phyloP scores from a whole-genome alignment of 2,329 filamentous ascomycete species.

The Macrophomina tecta region DNA sequence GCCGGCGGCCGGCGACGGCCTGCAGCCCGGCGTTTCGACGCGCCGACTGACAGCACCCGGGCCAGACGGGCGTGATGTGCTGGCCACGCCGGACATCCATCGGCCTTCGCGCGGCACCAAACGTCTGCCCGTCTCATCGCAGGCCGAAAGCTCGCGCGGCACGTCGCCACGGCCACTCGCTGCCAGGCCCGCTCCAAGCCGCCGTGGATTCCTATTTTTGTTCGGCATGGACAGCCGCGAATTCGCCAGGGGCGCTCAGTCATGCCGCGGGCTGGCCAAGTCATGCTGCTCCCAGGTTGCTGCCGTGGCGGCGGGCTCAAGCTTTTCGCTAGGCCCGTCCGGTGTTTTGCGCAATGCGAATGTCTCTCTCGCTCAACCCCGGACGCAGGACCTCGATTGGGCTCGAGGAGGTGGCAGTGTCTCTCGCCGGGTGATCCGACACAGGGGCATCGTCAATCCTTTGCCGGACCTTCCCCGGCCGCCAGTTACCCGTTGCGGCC shows the following conservation, averaged over 20 bases:
- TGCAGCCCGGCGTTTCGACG: constrained; percentile 12
- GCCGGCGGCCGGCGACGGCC: neutral
- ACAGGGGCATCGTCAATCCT: constrained; percentile 15
- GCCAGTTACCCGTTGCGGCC: neutral
- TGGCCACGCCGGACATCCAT: constrained; percentile 7
- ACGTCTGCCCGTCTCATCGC: neutral
- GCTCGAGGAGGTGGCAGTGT: constrained; percentile 26
- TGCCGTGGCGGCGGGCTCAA: constrained; percentile 12
- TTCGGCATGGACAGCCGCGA: neutral
- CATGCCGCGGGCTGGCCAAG: neutral
- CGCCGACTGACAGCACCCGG: neutral
- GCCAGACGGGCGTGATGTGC: constrained; percentile 21
- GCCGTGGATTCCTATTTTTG: constrained; percentile 15
- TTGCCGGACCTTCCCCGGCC: constrained; percentile 9
- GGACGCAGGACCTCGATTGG: constrained; percentile 4
- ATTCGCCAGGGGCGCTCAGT: neutral
- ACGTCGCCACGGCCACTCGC: constrained; percentile 1
- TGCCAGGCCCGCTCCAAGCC: constrained; percentile 2
- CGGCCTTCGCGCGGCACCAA: neutral
- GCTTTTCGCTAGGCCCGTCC: constrained; percentile 20
- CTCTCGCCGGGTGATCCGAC: constrained; percentile 26
- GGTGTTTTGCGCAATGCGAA: constrained; percentile 19
- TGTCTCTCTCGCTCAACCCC: constrained; percentile 10
- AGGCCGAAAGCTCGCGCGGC: neutral
- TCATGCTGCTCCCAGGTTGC: constrained; percentile 1